Evolutionary conservation across 169 alveolate species (phyloP).

Genomic region (Cryptosporidium viatorum): DNA sequence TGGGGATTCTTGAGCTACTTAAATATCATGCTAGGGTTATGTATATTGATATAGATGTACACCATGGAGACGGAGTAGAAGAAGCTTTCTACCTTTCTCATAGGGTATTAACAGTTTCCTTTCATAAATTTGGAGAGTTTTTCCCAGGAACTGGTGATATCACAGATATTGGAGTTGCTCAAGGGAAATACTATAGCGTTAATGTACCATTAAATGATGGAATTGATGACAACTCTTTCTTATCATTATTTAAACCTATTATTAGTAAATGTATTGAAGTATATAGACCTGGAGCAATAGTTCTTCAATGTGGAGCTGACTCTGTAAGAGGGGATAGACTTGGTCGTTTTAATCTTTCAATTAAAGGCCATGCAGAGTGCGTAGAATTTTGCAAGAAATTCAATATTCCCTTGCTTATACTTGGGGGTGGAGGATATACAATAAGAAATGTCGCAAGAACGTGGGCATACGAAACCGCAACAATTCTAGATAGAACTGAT

Average conservation of each 20-base stretch:
- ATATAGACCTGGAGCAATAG: slow-evolving; percentile 97
- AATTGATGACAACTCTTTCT: slow-evolving; percentile 95
- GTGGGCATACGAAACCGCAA: slow-evolving; percentile 99
- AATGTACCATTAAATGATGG: slow-evolving; percentile 99
- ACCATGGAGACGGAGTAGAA: slow-evolving; percentile 99
- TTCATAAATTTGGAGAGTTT: slow-evolving; percentile 98
- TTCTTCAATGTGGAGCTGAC: slow-evolving; percentile 99
- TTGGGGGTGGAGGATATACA: slow-evolving; percentile 99
- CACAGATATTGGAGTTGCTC: slow-evolving; percentile 95
- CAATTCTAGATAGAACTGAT: slow-evolving; percentile 89
- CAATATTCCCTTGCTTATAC: slow-evolving; percentile 92
- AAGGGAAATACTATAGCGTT: slow-evolving; percentile 94
- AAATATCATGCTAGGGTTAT: slow-evolving; percentile 98
- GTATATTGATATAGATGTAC: slow-evolving; percentile 98
- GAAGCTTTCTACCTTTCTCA: slow-evolving; percentile 97
- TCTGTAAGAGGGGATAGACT: slow-evolving; percentile 95
- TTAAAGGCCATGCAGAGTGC: slow-evolving; percentile 98
- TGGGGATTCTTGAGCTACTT: slow-evolving; percentile 95
- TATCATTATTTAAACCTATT: slow-evolving; percentile 92
- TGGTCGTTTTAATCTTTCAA: slow-evolving; percentile 96
- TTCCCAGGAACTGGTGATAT: slow-evolving; percentile 99
- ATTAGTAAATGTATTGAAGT: slow-evolving; percentile 93
- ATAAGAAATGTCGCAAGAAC: slow-evolving; percentile 98
- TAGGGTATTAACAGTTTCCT: slow-evolving; percentile 98
- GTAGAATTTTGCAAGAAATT: slow-evolving; percentile 92